Evolutionary conservation across 1,284 basidiomycete species (phyloP).

Genomic region (Leccinum pachyderme): DNA sequence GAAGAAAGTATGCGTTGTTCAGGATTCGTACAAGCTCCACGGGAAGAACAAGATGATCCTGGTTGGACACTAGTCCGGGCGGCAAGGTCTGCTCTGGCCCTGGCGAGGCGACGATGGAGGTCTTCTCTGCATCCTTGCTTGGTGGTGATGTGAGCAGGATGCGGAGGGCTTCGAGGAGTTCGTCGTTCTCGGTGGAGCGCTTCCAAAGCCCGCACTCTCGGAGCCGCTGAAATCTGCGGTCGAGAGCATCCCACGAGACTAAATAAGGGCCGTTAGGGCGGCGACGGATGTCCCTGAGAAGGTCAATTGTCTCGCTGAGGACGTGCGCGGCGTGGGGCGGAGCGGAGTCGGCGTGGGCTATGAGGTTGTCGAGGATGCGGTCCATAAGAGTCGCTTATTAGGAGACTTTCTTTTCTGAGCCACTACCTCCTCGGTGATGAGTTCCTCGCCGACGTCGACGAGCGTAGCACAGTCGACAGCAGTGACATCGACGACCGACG

Average conservation of each 20-base stretch:
- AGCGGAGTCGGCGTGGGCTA: conserved; percentile 2
- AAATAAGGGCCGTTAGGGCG: conserved; percentile 17
- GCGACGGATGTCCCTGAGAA: conserved; percentile 21
- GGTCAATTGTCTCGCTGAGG: conserved; percentile 23
- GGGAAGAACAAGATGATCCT: conserved; percentile 41
- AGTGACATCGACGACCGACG: conserved; percentile 20
- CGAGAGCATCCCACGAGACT: conserved; percentile 28
- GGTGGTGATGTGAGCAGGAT: conserved; percentile 17
- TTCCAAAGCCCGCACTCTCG: conserved; percentile 35
- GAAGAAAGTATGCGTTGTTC: conserved; percentile 60
- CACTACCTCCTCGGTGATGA: conserved; percentile 16
- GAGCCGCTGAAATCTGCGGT: conserved; percentile 27
- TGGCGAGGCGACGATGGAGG: conserved; percentile 29
- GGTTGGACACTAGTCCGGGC: conserved; percentile 32
- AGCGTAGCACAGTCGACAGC: conserved; percentile 12
- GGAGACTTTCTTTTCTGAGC: conserved; percentile 16
- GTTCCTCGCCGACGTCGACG: conserved; percentile 9
- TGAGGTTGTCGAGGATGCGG: conserved; percentile 28
- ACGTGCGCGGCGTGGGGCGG: conserved; percentile 11
- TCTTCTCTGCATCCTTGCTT: neutral
- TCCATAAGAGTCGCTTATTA: conserved; percentile 27
- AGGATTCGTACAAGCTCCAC: conserved; percentile 51
- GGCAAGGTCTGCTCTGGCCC: conserved; percentile 14
- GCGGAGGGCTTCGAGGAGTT: conserved; percentile 31
- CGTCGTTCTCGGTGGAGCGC: conserved; percentile 31